Conservation (phyloP, 2,329 filamentous ascomycete genomes). For the Dactylellina parvicollis region DNA sequence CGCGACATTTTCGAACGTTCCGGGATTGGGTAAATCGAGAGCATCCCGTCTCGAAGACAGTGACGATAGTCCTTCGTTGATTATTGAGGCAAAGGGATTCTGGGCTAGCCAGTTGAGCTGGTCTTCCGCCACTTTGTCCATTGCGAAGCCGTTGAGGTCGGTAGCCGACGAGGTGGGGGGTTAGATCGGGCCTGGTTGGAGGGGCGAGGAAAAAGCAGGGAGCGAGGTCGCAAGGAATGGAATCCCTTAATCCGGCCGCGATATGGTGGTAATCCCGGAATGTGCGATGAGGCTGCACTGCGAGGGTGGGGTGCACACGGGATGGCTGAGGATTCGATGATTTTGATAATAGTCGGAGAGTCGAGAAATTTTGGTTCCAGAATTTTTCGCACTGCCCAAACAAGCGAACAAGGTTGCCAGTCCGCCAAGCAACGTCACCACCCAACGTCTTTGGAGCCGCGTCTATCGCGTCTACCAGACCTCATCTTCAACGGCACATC, state of each 20-base stretch:
- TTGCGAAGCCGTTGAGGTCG: slow-evolving; percentile 58
- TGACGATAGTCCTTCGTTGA: slow-evolving; percentile 80
- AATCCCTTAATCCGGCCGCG: slow-evolving; percentile 18
- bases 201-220: slow-evolving; percentile 57
- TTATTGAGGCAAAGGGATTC: slow-evolving; percentile 75
- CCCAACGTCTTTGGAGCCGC: slow-evolving; percentile 16
- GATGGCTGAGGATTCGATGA: not conserved
- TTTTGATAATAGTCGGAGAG: slow-evolving; percentile 1
- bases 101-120: slow-evolving; percentile 74
- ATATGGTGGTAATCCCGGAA: not conserved
- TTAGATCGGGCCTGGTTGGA: slow-evolving; percentile 58
- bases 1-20: slow-evolving; percentile 86
- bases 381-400: slow-evolving; percentile 44
- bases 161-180: slow-evolving; percentile 50
- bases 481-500: not conserved
- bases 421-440: slow-evolving; percentile 43
- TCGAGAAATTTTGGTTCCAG: slow-evolving; percentile 50
- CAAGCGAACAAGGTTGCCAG: slow-evolving; percentile 20
- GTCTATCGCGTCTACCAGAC: slow-evolving; percentile 42
- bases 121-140: slow-evolving; percentile 53
- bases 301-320: not conserved
- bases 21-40: slow-evolving; percentile 89
- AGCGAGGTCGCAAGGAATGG: slow-evolving; percentile 55
- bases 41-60: slow-evolving; percentile 87
- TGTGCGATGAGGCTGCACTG: slow-evolving; percentile 6